These are phyloP conservation scores for Delphinella strobiligena DNA, from an alignment of 2,329 filamentous ascomycete species.

Conservation along the genomic window DNA sequence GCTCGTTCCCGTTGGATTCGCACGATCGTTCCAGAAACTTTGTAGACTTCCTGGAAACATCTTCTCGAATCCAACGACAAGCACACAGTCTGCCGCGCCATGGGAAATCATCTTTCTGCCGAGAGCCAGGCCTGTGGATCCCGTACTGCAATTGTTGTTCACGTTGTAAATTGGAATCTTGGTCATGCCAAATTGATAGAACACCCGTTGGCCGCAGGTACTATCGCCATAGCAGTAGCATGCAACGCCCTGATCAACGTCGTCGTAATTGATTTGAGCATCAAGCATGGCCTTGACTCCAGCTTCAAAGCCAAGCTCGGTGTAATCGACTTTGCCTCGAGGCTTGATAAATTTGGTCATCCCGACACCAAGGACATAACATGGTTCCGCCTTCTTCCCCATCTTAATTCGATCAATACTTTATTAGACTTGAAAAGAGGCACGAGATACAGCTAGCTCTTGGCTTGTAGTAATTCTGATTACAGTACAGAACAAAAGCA, in stretches of 20 bases:
- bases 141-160: conserved; percentile 97
- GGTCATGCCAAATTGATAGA: conserved; percentile 98
- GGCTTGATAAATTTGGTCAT: conserved; percentile 99
- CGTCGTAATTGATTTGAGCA: conserved; percentile 89
- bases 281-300: conserved; percentile 74
- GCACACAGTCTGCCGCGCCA: conserved; percentile 73
- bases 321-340: conserved; percentile 85
- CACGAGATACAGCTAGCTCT: no score
- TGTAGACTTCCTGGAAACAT: conserved; percentile 89
- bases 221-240: conserved; percentile 97
- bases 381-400: conserved; percentile 35
- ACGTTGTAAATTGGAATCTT: conserved; percentile 94
- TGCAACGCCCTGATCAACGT: conserved; percentile 88
- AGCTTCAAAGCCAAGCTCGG: conserved; percentile 85
- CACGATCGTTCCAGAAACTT: conserved; percentile 72
- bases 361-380: conserved; percentile 91
- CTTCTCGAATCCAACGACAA: conserved; percentile 95
- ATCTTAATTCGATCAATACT: no score
- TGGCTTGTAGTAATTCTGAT: no score
- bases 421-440: no score
- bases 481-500: no score
- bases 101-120: conserved; percentile 66
- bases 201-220: conserved; percentile 89
- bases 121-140: conserved; percentile 81
- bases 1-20: conserved; percentile 64